Conservation (phyloP, 306 rosid genomes). For the Malus orientalis region DNA sequence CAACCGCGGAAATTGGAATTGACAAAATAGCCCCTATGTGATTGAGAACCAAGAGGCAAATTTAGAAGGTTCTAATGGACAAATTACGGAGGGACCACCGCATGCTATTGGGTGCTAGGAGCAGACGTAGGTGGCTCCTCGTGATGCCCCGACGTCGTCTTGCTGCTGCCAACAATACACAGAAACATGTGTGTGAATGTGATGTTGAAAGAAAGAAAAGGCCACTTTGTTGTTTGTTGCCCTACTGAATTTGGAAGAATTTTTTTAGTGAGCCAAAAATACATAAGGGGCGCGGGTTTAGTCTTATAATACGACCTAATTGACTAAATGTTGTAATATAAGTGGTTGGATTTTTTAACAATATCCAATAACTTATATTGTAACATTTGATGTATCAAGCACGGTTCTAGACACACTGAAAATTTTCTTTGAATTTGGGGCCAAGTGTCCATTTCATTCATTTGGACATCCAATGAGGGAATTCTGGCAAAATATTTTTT, state of each 20-base stretch:
- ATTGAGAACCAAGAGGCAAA: neutral
- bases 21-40: neutral
- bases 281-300: accelerated
- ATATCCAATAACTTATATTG: no score
- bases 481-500: no score
- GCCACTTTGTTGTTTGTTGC: conserved; percentile 4
- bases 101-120: neutral
- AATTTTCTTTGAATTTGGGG: no score
- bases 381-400: accelerated
- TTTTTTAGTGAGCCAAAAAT: no score
- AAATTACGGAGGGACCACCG: neutral
- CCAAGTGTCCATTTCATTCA: no score
- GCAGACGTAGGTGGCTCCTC: neutral
- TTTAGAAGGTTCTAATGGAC: neutral
- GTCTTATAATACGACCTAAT: accelerated
- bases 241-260: neutral
- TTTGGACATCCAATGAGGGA: no score
- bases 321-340: no score
- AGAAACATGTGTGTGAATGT: no score
- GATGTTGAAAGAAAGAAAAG: neutral
- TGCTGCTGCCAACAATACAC: neutral
- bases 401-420: no score
- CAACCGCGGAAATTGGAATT: neutral
- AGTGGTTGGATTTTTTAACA: no score
- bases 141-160: neutral